phyloP scores from a whole-genome alignment of 1,284 basidiomycete species.

The Heterobasidion parviporum region DNA sequence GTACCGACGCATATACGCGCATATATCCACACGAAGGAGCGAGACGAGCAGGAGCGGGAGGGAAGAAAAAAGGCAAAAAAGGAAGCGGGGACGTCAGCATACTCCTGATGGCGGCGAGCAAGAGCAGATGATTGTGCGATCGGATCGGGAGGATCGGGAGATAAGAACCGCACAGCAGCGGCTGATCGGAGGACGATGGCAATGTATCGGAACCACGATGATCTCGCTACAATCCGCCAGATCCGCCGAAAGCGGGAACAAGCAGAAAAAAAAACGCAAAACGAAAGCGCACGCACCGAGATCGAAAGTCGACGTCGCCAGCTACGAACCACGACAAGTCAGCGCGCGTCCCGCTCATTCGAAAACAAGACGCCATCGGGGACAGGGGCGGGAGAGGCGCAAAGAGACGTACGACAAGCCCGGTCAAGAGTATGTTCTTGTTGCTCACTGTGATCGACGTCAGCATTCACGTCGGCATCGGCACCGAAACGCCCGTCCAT shows the following conservation, averaged over 20 bases:
- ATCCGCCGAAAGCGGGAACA: neutral
- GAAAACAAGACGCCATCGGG: neutral
- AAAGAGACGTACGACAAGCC: neutral
- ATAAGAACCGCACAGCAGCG: neutral
- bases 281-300: slow-evolving; percentile 9
- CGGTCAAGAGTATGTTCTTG: slow-evolving; percentile 6
- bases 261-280: neutral
- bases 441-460: slow-evolving; percentile 8
- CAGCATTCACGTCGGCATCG: no score
- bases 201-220: no score
- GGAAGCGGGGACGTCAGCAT: no score
- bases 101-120: no score
- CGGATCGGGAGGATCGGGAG: neutral
- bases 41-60: no score
- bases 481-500: neutral
- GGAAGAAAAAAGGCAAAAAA: no score
- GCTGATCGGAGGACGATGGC: neutral
- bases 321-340: slow-evolving; percentile 1
- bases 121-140: no score
- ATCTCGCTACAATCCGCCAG: neutral
- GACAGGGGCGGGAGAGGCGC: neutral
- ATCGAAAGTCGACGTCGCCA: slow-evolving; percentile 14
- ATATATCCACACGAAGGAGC: no score
- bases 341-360: no score
- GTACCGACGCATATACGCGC: no score